Evolutionary conservation across 2,329 filamentous ascomycete genomes (phyloP).

Genomic region (Neophaeococcomyces mojaviensis): DNA sequence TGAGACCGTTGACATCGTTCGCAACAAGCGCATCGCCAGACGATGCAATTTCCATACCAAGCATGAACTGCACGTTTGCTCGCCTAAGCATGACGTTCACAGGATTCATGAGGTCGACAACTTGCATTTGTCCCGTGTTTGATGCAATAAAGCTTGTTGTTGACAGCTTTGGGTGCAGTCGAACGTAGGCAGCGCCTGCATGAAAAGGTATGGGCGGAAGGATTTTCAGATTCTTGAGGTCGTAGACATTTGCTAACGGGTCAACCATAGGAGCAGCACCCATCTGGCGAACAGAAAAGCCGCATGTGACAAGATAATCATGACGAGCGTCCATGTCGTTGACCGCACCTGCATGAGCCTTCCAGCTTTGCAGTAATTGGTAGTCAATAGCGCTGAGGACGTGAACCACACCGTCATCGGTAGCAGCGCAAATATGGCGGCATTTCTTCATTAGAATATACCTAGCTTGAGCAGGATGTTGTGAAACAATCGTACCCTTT

Average conservation of each 20-base stretch:
- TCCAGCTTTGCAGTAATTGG: conserved; percentile 76
- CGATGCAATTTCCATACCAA: conserved; percentile 75
- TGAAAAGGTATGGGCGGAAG: conserved; percentile 88
- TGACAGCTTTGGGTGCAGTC: conserved; percentile 92
- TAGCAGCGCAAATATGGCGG: conserved; percentile 87
- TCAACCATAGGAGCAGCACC: conserved; percentile 78
- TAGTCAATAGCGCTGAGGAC: conserved; percentile 76
- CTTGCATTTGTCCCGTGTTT: conserved; percentile 85
- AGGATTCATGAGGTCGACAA: conserved; percentile 90
- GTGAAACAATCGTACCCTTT: conserved; percentile 65
- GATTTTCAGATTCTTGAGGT: conserved; percentile 81
- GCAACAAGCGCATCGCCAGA: conserved; percentile 81
- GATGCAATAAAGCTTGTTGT: conserved; percentile 93
- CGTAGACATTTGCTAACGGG: conserved; percentile 89
- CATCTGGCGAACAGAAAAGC: conserved; percentile 76
- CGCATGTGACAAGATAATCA: conserved; percentile 91
- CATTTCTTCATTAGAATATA: conserved; percentile 88
- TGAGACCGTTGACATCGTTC: conserved; percentile 67
- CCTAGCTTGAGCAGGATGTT: conserved; percentile 64
- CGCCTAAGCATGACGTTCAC: conserved; percentile 80
- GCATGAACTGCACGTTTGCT: conserved; percentile 69
- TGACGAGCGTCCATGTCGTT: conserved; percentile 97
- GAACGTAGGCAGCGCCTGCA: conserved; percentile 83
- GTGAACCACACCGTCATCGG: conserved; percentile 71
- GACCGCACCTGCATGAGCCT: conserved; percentile 78